A percentile compares a stretch with the other conserved stretches of the same genome.
phyloP scores from a whole-genome alignment of 768 basidiomycete genomes.

The Naganishia vishniacii region DNA sequence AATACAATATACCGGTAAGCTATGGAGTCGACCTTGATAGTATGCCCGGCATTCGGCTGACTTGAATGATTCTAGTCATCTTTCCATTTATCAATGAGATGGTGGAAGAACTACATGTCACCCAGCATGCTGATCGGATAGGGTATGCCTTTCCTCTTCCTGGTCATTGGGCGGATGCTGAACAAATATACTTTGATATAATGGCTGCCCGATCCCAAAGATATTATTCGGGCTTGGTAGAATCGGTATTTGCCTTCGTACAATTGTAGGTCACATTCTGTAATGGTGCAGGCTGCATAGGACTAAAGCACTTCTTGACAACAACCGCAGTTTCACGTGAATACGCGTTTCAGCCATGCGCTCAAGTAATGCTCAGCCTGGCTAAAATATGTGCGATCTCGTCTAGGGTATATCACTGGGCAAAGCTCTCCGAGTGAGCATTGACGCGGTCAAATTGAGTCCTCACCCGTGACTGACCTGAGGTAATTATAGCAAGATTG shows the following conservation, averaged over 20 bases:
- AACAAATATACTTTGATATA: neutral
- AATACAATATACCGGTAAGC: conserved; percentile 43
- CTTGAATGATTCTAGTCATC: conserved; percentile 32
- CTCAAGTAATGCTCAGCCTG: neutral
- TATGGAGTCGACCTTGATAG: neutral
- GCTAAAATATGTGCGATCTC: neutral
- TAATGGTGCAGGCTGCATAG: neutral
- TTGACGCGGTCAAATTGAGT: too few species aligned
- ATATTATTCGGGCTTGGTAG: conserved; percentile 49
- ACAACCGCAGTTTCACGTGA: conserved; percentile 16
- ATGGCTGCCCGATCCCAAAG: conserved; percentile 35
- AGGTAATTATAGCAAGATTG: conserved; percentile 47
- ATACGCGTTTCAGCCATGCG: neutral
- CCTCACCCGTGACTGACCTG: too few species aligned
- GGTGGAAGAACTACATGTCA: conserved; percentile 35
- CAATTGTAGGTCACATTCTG: conserved; percentile 34
- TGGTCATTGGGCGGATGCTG: too few species aligned
- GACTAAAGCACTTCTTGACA: conserved; percentile 15
- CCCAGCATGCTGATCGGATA: conserved; percentile 35
- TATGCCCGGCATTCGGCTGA: neutral
- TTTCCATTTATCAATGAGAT: conserved; percentile 51
- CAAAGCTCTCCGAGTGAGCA: conserved; percentile 47
- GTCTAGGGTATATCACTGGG: conserved; percentile 48
- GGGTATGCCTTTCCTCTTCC: neutral
- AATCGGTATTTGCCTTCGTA: conserved; percentile 47